Evolutionary conservation across 352 stramenopile genomes (phyloP), one percentile per base, ranked within the genome.

Genomic region (Peronospora destructor): DNA sequence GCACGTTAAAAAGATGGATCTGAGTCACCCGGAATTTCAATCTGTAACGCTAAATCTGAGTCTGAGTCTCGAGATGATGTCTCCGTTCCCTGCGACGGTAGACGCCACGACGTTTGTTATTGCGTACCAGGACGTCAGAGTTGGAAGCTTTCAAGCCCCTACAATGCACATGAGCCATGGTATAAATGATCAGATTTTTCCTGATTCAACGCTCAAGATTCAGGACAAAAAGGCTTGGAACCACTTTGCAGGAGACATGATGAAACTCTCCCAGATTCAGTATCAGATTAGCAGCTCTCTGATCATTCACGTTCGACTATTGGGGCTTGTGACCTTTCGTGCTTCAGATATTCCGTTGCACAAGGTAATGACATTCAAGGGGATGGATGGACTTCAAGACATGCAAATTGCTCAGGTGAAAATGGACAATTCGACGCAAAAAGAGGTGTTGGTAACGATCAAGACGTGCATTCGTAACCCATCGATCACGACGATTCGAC

Each of bases 381-480:
- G 80, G 14, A 86, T 91, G 73, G 34, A 71, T 32, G 76, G 75
- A 11, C 64, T 91, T 37, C 61, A 62, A 50, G 61, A 66, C 39
- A 83, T 91, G 76, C 61, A 71, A 34, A 87, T 91, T 39, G 61
- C 45, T 2, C 59, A 62, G 8, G 71, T 88, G 17, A 57, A 82
- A 26, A 85, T 91, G 80, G 61, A 49, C 12, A 41, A 74, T 23
- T 91, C 80, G 19, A 91, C 76, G 4, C 47, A 68, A 23, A 60
- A 68, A 35, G 52, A 79, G 25, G 76, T 87, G 43, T n/a, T 83
- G 29, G 67, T 75, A 10, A 72, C 46, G 4, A 88, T 91, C 66
- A 83, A 81, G 52, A 84, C 80, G n/a, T 91, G 80, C 47, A 53
- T 91, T n/a, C 71, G 65, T 23, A 91, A 91, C 30, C 80, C 80